Base-by-base conservation (phyloP, 768 basidiomycete species). In the Naematelia aurantialba region DNA sequence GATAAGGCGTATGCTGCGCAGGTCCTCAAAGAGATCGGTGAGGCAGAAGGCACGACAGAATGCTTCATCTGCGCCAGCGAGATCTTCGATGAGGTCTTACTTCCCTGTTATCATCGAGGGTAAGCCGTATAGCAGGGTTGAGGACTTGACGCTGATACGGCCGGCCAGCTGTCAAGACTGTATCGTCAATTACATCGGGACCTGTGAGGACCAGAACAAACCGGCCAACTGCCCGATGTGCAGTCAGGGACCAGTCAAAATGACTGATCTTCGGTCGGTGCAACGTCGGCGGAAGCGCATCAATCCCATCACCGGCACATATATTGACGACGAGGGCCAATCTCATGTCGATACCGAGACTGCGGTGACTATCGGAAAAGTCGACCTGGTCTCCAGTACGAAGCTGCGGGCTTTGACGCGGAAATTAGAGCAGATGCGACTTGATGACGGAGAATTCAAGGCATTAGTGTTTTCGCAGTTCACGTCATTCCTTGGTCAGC, bases 351-450 rank as follows among this genome's bases (percentile, higher is more conserved):
- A 57, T 19, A 64, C 58, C 22, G 60, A 68, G 17, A 51, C 54
- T 25, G 62, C 56, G 13, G 80, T 91, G 25, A 78, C 83, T 13
- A 77, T 93, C 46, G 81, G 88, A 11, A 84, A 85, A 65, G 91
- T 91, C 63, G 85, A 93, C 76, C 90, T 96, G 76, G 83, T 84
- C 39, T 88, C 89, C 3, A 92, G 89, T 8, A 96, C 93, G 0
- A 98, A 98, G 76, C 80, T 98, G 2, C 84, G 91, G 55, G 92
- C 92, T 1, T 79, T 98, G 25, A 76, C 89, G 8, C 81, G 83
- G 58, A 83, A 87, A 71, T 81, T 98, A 3, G 81, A 89, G 84
- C 71, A 54, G 81, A 80, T 65, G 26, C 59, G 66, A 45, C 62
- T 87, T 84, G 84, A 65, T 81, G 83, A 65, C 75, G 90, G 65